Conservation (phyloP, 163 green algal genomes). For the Prototheca wickerhamii region DNA sequence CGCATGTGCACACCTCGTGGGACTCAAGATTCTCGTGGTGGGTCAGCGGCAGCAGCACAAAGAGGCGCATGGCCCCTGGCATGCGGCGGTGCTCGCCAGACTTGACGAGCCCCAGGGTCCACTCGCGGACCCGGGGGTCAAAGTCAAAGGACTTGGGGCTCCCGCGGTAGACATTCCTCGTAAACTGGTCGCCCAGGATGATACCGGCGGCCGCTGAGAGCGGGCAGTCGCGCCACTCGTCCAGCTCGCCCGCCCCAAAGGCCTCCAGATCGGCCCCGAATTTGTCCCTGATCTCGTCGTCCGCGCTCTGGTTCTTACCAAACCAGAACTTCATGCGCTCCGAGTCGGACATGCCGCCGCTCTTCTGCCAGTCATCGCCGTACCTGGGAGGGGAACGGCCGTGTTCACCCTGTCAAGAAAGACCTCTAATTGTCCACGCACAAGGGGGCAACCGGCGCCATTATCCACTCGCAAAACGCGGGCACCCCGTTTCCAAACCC, state of each 20-base stretch:
- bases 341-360: not conserved
- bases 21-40: slow-evolving; percentile 33
- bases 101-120: slow-evolving; percentile 27
- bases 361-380: not conserved
- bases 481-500: no score
- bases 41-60: slow-evolving; percentile 28
- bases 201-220: slow-evolving; percentile 33
- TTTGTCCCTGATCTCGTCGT: not conserved
- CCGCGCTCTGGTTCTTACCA: not conserved
- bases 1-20: no score
- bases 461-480: no score
- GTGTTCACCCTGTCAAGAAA: no score
- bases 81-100: not conserved
- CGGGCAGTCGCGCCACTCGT: not conserved
- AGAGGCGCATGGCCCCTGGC: not conserved
- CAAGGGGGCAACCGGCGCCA: no score
- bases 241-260: not conserved
- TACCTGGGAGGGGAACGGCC: not conserved
- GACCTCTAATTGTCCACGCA: no score
- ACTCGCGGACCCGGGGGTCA: slow-evolving; percentile 31
- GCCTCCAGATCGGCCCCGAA: not conserved
- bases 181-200: slow-evolving; percentile 60
- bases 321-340: not conserved
- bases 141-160: slow-evolving; percentile 36
- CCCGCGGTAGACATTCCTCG: slow-evolving; percentile 41